Base-by-base conservation (phyloP, 2,329 filamentous ascomycete species). In the Colletotrichum destructivum region DNA sequence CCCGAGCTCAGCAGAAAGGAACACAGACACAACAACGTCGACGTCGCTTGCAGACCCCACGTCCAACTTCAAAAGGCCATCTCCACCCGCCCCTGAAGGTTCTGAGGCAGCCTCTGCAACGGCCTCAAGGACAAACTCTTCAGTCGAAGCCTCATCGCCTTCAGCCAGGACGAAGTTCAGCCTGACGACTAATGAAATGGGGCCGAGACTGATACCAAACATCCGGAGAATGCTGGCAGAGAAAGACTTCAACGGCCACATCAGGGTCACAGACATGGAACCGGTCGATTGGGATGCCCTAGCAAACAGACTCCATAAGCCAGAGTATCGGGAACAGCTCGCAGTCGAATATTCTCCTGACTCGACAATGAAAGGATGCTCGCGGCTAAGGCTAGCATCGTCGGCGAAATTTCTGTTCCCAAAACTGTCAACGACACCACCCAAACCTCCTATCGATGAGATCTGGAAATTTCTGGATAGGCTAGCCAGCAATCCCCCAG, bases 401-500 rank as follows among this genome's bases (percentile, higher is more conserved):
- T 31, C 31, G 31, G 8, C 31, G 31, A 31, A 31, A 31, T 31
- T 31, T 31, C 31, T 5, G 31, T 31, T 31, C 31, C 31, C 31
- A 31, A 31, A 31, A 31, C 2, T 31, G 31, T 31, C 31, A 31
- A 31, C 31, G 31, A 31, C 31, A 31, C 31, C 31, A 31, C 31
- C 31, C 31, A 31, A 31, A 31, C 31, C 31, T 31, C 31, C 31
- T 31, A 63, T 47, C 7, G 44, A 47, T 18, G 54, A 57, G 31
- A 13, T 57, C 4, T 31, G n/a, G 54, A 18, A 31, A 18, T 71
- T 66, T 46, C 62, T 71, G 12, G 46, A 61, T 23, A 18, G 64
- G 23, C 31, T 55, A 12, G 44, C 63, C 21, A 51, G 62, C 9
- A 42, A 35, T 23, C 62, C 62, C n/a, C 68, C 68, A 16, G 42